Conservation (phyloP, 73 alveolate species). For the Symbiodinium natans region DNA sequence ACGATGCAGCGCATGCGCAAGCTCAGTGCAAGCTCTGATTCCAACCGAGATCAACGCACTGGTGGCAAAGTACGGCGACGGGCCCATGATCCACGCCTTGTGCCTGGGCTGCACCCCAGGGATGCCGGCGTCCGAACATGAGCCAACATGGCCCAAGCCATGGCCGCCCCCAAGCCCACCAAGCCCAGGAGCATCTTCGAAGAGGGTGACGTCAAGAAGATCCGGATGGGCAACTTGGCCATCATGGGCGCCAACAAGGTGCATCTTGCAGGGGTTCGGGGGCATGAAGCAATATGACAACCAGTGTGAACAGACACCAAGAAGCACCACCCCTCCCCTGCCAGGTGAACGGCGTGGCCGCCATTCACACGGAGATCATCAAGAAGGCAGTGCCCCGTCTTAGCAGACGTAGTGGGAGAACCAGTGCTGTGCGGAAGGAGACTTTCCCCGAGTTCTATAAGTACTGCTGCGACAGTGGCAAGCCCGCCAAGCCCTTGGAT, state of each 20-base stretch:
- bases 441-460: constrained; percentile 93
- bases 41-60: not conserved
- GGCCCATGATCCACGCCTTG: constrained; percentile 14
- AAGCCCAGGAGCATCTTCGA: constrained; percentile 93
- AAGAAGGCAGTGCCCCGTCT: constrained; percentile 73
- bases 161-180: not conserved
- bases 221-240: constrained; percentile 98
- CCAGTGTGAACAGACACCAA: not conserved
- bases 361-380: constrained; percentile 97
- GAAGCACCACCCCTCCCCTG: no score
- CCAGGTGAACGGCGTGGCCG: constrained; percentile 98
- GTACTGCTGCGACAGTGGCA: constrained; percentile 92
- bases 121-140: no score
- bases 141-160: no score
- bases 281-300: not conserved
- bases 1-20: not conserved
- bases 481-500: not conserved
- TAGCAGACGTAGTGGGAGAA: not conserved
- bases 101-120: not conserved
- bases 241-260: constrained; percentile 96
- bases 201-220: constrained; percentile 96
- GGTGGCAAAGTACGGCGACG: not conserved
- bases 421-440: constrained; percentile 28
- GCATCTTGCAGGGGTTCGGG: not conserved
- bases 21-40: not conserved